Conservation (phyloP, 306 rosid species). For the Fagus sylvatica region DNA sequence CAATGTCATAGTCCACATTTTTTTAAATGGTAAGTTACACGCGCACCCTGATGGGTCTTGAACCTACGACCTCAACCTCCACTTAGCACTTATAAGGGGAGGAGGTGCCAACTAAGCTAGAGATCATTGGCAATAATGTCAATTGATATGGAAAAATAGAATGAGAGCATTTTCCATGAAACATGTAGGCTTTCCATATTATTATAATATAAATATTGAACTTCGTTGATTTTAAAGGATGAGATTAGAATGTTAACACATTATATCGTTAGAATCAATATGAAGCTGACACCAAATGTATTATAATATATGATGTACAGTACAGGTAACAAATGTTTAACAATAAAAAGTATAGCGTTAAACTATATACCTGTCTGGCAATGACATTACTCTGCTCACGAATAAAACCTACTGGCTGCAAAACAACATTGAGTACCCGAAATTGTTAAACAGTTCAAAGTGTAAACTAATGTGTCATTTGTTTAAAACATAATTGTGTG, state of each 20-base stretch:
- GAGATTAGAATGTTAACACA: neutral
- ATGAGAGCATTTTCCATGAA: too few relatives aligned
- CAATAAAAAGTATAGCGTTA: slow-evolving; percentile 12
- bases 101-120: too few relatives aligned
- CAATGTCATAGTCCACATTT: neutral
- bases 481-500: slow-evolving; percentile 1
- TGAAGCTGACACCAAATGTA: slow-evolving; percentile 1
- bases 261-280: neutral
- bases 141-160: neutral
- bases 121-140: too few relatives aligned
- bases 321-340: neutral
- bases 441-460: slow-evolving; percentile 14
- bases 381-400: slow-evolving; percentile 74
- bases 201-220: neutral
- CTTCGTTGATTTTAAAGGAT: neutral
- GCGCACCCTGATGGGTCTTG: too few relatives aligned
- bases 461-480: slow-evolving; percentile 1
- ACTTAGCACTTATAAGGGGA: too few relatives aligned
- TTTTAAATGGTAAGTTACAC: too few relatives aligned
- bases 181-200: neutral
- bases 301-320: slow-evolving; percentile 3
- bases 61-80: too few relatives aligned
- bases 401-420: slow-evolving; percentile 85
- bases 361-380: slow-evolving; percentile 73
- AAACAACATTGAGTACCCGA: slow-evolving; percentile 22